phyloP scores from a whole-genome alignment of 345 rosid genomes.

The Corchorus olitorius region DNA sequence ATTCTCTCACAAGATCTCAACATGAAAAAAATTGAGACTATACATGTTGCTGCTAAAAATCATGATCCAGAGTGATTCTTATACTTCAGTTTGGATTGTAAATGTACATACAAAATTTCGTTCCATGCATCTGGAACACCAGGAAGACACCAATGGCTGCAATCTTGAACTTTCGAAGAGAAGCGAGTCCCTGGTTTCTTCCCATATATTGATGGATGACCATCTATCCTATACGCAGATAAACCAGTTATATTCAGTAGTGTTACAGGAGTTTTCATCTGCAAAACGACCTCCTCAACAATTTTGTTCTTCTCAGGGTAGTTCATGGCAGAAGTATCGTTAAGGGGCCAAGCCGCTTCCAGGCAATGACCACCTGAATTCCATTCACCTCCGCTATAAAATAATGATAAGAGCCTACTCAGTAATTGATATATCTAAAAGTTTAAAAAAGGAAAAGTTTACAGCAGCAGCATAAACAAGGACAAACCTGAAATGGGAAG shows the following conservation, averaged over 20 bases:
- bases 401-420: slow-evolving; percentile 6
- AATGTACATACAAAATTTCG: slow-evolving; percentile 63
- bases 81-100: slow-evolving; percentile 34
- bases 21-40: slow-evolving; percentile 23
- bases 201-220: slow-evolving; percentile 77
- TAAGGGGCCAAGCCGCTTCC: slow-evolving; percentile 66
- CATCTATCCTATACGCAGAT: slow-evolving; percentile 67
- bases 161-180: slow-evolving; percentile 60
- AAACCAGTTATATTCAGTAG: slow-evolving; percentile 61
- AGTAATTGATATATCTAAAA: neutral
- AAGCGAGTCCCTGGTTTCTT: slow-evolving; percentile 41
- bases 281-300: slow-evolving; percentile 52
- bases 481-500: slow-evolving; percentile 89
- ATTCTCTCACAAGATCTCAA: slow-evolving; percentile 13
- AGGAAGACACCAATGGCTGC: slow-evolving; percentile 99
- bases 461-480: neutral
- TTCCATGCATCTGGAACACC: slow-evolving; percentile 95
- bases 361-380: slow-evolving; percentile 84
- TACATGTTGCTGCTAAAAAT: neutral
- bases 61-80: slow-evolving; percentile 9
- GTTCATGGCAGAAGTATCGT: slow-evolving; percentile 31
- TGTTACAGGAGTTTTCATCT: slow-evolving; percentile 73
- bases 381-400: slow-evolving; percentile 80
- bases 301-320: slow-evolving; percentile 53
- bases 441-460: neutral